phyloP scores from a whole-genome alignment of 1,284 basidiomycete species.

The Xerocomus nothofagi region DNA sequence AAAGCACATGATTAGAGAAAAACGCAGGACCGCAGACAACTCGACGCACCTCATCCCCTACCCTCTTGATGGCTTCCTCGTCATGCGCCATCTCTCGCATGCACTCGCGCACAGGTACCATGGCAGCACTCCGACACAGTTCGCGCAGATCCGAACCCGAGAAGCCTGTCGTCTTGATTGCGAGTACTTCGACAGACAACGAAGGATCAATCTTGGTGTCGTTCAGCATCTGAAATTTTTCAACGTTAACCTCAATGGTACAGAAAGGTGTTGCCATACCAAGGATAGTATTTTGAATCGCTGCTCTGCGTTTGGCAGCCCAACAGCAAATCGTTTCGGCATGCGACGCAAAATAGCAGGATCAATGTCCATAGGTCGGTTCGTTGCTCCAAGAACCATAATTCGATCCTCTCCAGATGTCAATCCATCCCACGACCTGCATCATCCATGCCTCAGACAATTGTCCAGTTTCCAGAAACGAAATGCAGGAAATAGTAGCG shows the following conservation, averaged over 20 bases:
- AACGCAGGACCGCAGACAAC: background rate
- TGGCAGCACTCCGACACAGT: constrained; percentile 90
- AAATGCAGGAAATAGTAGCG: constrained; percentile 31
- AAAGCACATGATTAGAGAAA: background rate
- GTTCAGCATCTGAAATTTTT: constrained; percentile 71
- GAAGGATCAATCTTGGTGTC: constrained; percentile 68
- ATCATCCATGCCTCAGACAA: background rate
- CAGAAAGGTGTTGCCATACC: constrained; percentile 44
- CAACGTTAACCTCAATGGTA: background rate
- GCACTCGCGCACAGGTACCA: constrained; percentile 88
- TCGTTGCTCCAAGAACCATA: constrained; percentile 94
- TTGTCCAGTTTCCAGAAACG: background rate
- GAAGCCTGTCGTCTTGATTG: constrained; percentile 71
- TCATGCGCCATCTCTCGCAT: constrained; percentile 65
- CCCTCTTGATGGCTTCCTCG: constrained; percentile 50
- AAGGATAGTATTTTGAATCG: constrained; percentile 87
- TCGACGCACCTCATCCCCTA: constrained; percentile 53
- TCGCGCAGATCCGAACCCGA: constrained; percentile 95
- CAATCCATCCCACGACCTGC: constrained; percentile 95
- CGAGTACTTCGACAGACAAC: constrained; percentile 71
- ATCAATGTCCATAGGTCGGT: constrained; percentile 95
- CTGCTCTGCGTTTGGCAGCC: constrained; percentile 80
- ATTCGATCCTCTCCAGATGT: constrained; percentile 83
- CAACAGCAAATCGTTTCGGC: constrained; percentile 96
- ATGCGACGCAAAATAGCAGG: constrained; percentile 92